phyloP scores from a whole-genome alignment of 1,139 yeast species.

The Geotrichum restrictum region DNA sequence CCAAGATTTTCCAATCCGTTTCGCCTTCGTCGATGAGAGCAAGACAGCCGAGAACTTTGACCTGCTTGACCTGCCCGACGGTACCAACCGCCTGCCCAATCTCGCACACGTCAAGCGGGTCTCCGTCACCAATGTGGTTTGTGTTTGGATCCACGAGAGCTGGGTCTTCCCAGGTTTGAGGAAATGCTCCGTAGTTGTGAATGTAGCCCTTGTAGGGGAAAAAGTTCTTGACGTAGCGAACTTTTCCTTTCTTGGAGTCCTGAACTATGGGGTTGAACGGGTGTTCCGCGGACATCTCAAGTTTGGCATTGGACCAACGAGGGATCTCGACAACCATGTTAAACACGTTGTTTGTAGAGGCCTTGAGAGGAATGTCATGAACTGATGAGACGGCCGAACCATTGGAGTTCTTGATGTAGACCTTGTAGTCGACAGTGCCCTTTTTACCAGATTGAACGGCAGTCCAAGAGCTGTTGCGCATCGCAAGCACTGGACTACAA shows the following conservation, averaged over 20 bases:
- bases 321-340: conserved; percentile 95
- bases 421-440: conserved; percentile 76
- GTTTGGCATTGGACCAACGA: conserved; percentile 91
- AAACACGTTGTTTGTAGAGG: conserved; percentile 53
- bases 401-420: conserved; percentile 53
- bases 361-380: conserved; percentile 83
- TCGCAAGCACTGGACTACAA: too few relatives aligned
- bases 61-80: conserved; percentile 74
- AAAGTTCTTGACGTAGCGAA: conserved; percentile 80
- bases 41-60: conserved; percentile 86
- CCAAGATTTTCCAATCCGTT: conserved; percentile 94
- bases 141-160: conserved; percentile 46
- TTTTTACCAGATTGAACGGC: conserved; percentile 75
- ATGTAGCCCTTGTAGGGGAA: conserved; percentile 97
- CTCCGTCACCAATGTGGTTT: conserved; percentile 79
- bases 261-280: conserved; percentile 85
- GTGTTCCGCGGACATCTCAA: conserved; percentile 46
- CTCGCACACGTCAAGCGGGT: conserved; percentile 94
- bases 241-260: conserved; percentile 86
- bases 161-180: conserved; percentile 95
- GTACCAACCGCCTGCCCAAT: conserved; percentile 67
- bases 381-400: conserved; percentile 46
- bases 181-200: conserved; percentile 96
- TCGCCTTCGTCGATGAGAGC: conserved; percentile 97
- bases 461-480: conserved; percentile 7